These are phyloP conservation scores for Phytophthora parvispora DNA, from an alignment of 352 stramenopile species.

Conservation along the genomic window DNA sequence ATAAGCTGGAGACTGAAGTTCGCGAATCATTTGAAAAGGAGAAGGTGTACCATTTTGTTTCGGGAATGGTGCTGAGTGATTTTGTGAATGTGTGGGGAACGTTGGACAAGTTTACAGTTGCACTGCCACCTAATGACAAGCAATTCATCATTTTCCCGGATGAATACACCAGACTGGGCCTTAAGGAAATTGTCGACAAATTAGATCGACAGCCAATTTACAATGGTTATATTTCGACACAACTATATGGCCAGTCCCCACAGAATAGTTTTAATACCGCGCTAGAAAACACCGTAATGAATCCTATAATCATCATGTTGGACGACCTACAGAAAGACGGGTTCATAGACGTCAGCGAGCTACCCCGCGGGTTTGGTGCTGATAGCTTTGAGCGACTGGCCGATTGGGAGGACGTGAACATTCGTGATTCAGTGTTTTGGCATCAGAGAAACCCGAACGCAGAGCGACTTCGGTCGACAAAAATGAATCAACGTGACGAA, in stretches of 20 bases:
- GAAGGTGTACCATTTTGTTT: not conserved
- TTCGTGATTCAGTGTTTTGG: not conserved
- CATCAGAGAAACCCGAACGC: not conserved
- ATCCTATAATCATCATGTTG: not conserved
- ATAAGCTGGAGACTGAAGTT: not conserved
- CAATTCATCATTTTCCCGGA: not conserved
- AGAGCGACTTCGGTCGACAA: not conserved
- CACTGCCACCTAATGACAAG: not conserved
- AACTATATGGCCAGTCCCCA: not conserved
- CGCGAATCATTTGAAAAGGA: not conserved
- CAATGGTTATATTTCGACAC: not conserved
- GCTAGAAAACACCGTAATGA: not conserved
- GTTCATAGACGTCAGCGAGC: not conserved
- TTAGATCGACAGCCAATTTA: not conserved
- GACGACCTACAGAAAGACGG: not conserved
- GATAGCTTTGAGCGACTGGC: not conserved
- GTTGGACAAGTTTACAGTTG: slow-evolving; percentile 15
- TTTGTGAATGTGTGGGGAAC: not conserved
- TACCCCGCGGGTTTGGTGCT: not conserved
- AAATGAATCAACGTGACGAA: not conserved
- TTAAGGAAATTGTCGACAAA: not conserved
- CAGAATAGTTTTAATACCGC: not conserved
- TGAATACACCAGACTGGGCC: no score
- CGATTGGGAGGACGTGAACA: not conserved
- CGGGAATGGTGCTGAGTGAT: not conserved